These are phyloP conservation scores for Xerocomus alliaceus DNA, from an alignment of 1,284 basidiomycete species.

Conservation along the genomic window DNA sequence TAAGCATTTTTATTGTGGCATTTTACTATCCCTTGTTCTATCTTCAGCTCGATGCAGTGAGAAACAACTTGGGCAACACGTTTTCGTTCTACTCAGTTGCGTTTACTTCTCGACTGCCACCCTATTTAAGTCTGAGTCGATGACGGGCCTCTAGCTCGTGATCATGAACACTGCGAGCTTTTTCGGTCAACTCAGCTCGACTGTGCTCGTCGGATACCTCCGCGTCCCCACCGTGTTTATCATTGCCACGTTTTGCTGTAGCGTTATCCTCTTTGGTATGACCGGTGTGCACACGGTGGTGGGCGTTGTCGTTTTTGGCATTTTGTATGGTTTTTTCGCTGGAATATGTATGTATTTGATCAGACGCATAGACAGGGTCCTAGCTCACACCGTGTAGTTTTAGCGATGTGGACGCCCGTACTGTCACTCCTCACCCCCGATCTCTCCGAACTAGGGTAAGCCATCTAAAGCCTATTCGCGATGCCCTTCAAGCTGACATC, in stretches of 20 bases:
- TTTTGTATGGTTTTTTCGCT: constrained; percentile 48
- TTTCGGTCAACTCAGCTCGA: constrained; percentile 39
- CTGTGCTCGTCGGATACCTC: constrained; percentile 30
- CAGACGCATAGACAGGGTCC: no score
- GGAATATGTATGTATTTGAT: constrained; percentile 46
- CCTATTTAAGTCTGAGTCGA: neutral
- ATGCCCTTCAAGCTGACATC: neutral
- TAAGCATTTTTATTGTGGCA: constrained; percentile 28
- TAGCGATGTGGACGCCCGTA: constrained; percentile 34
- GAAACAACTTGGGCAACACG: constrained; percentile 25
- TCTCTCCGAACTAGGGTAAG: constrained; percentile 39
- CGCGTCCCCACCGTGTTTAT: constrained; percentile 26
- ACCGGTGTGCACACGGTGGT: constrained; percentile 33
- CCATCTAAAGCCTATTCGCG: neutral
- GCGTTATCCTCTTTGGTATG: constrained; percentile 38
- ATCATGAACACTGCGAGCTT: constrained; percentile 43
- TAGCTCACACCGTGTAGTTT: no score
- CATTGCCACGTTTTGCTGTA: constrained; percentile 41
- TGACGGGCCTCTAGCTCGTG: constrained; percentile 29
- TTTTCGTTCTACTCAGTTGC: constrained; percentile 46
- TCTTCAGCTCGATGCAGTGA: constrained; percentile 38
- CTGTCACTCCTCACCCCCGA: constrained; percentile 35
- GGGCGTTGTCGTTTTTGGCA: constrained; percentile 38
- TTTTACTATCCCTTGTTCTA: constrained; percentile 44
- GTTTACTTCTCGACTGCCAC: neutral